Conservation (phyloP, 495 filamentous ascomycete genomes). For the Daldinia decipiens region DNA sequence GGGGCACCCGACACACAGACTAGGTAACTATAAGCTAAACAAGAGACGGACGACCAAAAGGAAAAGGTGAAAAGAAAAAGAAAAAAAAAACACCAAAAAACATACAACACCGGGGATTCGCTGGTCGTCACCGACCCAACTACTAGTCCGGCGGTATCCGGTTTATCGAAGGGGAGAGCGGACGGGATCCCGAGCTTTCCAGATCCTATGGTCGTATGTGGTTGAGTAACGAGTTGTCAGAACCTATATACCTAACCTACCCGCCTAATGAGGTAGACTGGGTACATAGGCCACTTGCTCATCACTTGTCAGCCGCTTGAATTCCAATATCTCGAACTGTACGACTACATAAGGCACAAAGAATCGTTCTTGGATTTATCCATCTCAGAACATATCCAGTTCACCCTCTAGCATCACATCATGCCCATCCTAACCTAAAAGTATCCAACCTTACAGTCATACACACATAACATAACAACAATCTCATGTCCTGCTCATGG, state of each 20-base stretch:
- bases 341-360: neutral
- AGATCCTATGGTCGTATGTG: constrained; percentile 59
- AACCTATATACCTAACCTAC: neutral
- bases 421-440: neutral
- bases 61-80: neutral
- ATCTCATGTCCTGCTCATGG: neutral
- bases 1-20: neutral
- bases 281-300: too few species aligned
- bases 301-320: neutral
- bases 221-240: neutral
- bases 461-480: neutral
- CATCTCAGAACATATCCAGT: neutral
- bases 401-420: neutral
- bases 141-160: constrained; percentile 57
- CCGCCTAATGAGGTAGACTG: too few species aligned
- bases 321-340: neutral
- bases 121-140: constrained; percentile 56
- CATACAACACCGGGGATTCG: constrained; percentile 59
- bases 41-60: neutral
- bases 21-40: neutral
- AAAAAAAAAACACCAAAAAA: constrained; percentile 40
- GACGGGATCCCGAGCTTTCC: constrained; percentile 61
- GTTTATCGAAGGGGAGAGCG: constrained; percentile 52
- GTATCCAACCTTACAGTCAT: neutral
- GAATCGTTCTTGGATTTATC: neutral